Percentiles rank a stretch among this genome's conserved stretches.
Evolutionary conservation across 2,329 filamentous ascomycete genomes (phyloP).

Genomic region (Neophaeococcomyces aloes): DNA sequence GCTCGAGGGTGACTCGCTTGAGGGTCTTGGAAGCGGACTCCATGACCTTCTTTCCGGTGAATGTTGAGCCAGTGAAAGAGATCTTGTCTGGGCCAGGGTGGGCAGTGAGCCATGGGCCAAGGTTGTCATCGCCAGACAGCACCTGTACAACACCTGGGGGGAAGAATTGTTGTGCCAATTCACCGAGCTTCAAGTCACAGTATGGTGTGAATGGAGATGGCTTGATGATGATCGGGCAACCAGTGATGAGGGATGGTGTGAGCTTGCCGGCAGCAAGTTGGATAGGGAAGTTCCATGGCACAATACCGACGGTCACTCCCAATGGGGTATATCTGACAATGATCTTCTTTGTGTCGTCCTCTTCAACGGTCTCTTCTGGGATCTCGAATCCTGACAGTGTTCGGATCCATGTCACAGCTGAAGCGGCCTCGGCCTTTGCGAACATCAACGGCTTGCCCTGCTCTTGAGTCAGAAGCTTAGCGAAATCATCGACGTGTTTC

Average conservation of each 20-base stretch:
- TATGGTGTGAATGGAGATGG: slow-evolving; percentile 47
- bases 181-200: slow-evolving; percentile 45
- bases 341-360: slow-evolving; percentile 18
- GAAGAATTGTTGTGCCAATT: slow-evolving; percentile 49
- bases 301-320: slow-evolving; percentile 42
- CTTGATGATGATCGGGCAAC: slow-evolving; percentile 48
- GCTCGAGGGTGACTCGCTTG: slow-evolving; percentile 52
- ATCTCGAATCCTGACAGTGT: slow-evolving; percentile 14
- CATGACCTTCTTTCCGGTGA: slow-evolving; percentile 53
- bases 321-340: slow-evolving; percentile 29
- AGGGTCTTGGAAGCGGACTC: slow-evolving; percentile 46
- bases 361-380: slow-evolving; percentile 15
- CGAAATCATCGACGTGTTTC: slow-evolving; percentile 28
- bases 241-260: slow-evolving; percentile 40
- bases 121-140: slow-evolving; percentile 49
- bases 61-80: slow-evolving; percentile 52
- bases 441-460: slow-evolving; percentile 30
- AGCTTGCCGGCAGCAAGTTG: slow-evolving; percentile 41
- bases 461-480: slow-evolving; percentile 32
- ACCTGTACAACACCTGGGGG: slow-evolving; percentile 54
- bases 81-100: slow-evolving; percentile 54
- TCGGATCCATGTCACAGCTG: slow-evolving; percentile 18
- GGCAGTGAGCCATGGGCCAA: slow-evolving; percentile 49
- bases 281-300: slow-evolving; percentile 49
- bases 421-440: slow-evolving; percentile 13